Evolutionary conservation across 768 basidiomycete genomes (phyloP), one percentile per base, ranked within the genome.

Genomic region (Rhizopogon roseolus): DNA sequence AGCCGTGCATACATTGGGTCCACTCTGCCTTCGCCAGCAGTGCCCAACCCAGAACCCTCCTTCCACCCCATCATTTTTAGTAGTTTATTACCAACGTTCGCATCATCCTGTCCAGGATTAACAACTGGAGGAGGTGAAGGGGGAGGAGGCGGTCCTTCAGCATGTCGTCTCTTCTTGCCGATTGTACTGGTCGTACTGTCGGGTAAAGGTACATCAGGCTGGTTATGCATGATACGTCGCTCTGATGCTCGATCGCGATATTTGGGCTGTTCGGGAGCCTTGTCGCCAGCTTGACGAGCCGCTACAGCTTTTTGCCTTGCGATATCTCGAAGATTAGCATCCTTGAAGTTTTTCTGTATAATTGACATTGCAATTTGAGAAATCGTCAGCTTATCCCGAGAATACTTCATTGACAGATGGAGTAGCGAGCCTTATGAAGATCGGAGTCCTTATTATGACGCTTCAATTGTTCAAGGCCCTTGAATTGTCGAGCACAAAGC

Each of bases 11-110:
- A 88, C 85, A 98, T 84, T 11, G 95, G 94, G 53, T 95, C 92
- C 10, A 92, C 85, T 53, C 93, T 72, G 41, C 95, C 95, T 50
- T 91, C 89, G 4, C 89, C 89, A 44, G 79, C 78, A 6, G 82
- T 79, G 1, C 96, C 96, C 39, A 98, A 71, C 1, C 96, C 95
- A 14, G 81, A 84, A 6, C 95, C 95, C 62, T 89, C 88, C 57
- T 80, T 90, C 95, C 95, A 98, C 1, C 96, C 97, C 95, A 98
- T 98, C 83, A 96, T 95, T 68, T 93, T 92, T 57, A 98, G 69
- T 54, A 99, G 67, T 64, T 92, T 94, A 65, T 95, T 95, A 6
- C 97, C 97, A 10, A 93, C 81, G 61, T 98, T 98, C 40, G 62
- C 84, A 48, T 86, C 82, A 62, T 98, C 94, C 65, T 90, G 75